Evolutionary conservation across 2,329 filamentous ascomycete genomes (phyloP).

Genomic region (Hymenoscyphus occultus): DNA sequence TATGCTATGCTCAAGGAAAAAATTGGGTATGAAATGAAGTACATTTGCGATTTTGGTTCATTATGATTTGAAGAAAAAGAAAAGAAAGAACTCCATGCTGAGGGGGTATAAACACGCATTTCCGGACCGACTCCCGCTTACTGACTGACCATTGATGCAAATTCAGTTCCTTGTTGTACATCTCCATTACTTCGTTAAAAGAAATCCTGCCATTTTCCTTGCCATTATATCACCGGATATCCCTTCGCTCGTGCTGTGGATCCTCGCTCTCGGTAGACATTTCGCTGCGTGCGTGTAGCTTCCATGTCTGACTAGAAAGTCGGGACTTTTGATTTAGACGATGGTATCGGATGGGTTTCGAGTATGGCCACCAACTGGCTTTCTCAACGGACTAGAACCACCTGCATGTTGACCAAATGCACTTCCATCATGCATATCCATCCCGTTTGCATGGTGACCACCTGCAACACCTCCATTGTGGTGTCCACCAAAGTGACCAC

Average conservation of each 20-base stretch:
- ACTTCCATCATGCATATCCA: conserved; percentile 5
- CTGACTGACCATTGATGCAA: no score
- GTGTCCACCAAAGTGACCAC: not conserved
- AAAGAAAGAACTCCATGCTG: not conserved
- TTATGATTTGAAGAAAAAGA: not conserved
- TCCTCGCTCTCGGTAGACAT: not conserved
- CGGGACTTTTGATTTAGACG: not conserved
- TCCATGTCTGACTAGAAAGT: no score
- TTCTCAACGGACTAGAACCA: not conserved
- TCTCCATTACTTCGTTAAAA: no score
- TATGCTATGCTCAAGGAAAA: not conserved
- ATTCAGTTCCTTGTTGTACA: no score
- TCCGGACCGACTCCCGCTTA: no score
- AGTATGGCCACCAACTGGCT: conserved; percentile 9
- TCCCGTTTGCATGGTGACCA: not conserved
- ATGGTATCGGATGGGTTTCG: not conserved
- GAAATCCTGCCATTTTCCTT: no score
- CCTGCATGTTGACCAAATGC: conserved; percentile 9
- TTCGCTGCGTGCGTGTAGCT: no score
- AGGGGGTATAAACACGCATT: not conserved
- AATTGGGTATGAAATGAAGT: not conserved
- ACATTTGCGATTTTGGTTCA: not conserved
- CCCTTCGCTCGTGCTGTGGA: no score
- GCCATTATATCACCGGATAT: no score
- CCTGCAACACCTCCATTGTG: not conserved